phyloP scores from a whole-genome alignment of 108 stramenopile genomes.

The Stephanodiscus triporus region DNA sequence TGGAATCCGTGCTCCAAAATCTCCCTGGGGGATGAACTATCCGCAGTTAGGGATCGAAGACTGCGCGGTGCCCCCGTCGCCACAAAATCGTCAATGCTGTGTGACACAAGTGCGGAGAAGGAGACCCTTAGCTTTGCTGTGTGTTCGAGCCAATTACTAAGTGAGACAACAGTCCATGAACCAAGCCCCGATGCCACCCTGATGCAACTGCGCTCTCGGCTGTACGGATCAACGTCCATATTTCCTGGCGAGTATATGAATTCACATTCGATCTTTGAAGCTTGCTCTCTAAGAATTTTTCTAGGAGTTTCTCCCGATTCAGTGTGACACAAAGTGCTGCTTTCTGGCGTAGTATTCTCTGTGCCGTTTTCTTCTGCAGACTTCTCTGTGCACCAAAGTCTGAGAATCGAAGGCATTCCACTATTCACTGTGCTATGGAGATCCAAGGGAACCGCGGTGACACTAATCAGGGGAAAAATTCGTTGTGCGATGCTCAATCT shows the following conservation, averaged over 20 bases:
- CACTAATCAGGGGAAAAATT: constrained; percentile 85
- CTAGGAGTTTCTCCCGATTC: neutral
- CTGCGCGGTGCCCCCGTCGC: constrained; percentile 26
- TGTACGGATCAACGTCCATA: constrained; percentile 51
- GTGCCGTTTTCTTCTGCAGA: constrained; percentile 10
- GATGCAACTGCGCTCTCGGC: constrained; percentile 79
- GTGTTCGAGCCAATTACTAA: constrained; percentile 84
- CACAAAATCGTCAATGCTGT: constrained; percentile 48
- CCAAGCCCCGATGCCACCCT: constrained; percentile 81
- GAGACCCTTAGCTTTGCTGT: constrained; percentile 47
- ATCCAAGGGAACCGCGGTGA: constrained; percentile 78
- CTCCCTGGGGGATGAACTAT: constrained; percentile 26
- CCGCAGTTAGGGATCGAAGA: neutral
- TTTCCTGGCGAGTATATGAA: constrained; percentile 34
- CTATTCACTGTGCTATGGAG: constrained; percentile 74
- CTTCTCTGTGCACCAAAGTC: constrained; percentile 86
- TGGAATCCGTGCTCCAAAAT: constrained; percentile 68
- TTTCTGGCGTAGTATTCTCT: neutral
- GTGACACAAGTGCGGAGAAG: constrained; percentile 39
- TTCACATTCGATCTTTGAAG: constrained; percentile 43
- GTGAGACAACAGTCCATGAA: constrained; percentile 81
- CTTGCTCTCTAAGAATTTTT: constrained; percentile 33
- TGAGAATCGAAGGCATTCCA: constrained; percentile 77
- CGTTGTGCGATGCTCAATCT: constrained; percentile 74
- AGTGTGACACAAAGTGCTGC: neutral